Percentiles rank a stretch among this genome's conserved stretches.
phyloP scores from a whole-genome alignment of 2,329 filamentous ascomycete genomes.

The Alternaria hordeiaustralica region DNA sequence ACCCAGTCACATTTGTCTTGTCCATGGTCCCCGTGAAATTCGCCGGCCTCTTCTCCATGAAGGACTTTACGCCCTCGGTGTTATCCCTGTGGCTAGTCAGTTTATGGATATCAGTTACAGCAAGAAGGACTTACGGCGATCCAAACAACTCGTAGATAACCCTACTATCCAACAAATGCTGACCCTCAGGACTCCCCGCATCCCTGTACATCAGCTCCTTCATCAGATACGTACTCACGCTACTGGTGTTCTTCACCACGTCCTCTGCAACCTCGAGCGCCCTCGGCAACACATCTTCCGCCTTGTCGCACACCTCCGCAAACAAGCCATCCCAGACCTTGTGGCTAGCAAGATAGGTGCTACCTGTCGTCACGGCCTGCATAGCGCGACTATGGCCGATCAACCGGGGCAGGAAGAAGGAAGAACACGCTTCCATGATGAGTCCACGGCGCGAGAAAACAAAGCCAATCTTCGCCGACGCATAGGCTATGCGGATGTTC shows the following conservation, averaged over 20 bases:
- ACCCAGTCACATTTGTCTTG: constrained; percentile 63
- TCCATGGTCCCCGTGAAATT: constrained; percentile 68
- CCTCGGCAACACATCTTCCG: constrained; percentile 66
- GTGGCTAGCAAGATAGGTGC: constrained; percentile 60
- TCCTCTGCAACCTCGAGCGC: constrained; percentile 72
- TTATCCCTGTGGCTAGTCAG: constrained; percentile 59
- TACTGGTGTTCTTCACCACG: constrained; percentile 70
- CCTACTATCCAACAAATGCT: constrained; percentile 72
- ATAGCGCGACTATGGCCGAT: constrained; percentile 69
- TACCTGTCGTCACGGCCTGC: constrained; percentile 71
- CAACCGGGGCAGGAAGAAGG: constrained; percentile 74
- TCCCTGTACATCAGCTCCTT: constrained; percentile 73
- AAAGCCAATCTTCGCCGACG: constrained; percentile 72
- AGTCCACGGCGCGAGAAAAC: constrained; percentile 75
- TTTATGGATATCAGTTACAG: neutral
- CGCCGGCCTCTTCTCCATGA: constrained; percentile 71
- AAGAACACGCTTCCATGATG: constrained; percentile 73
- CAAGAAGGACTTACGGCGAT: constrained; percentile 47
- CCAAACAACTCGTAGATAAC: constrained; percentile 68
- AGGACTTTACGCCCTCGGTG: constrained; percentile 71
- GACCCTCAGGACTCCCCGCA: constrained; percentile 67
- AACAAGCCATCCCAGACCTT: constrained; percentile 67
- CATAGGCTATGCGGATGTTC: constrained; percentile 61
- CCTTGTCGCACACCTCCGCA: constrained; percentile 65
- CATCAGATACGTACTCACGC: constrained; percentile 70